phyloP scores from a whole-genome alignment of 352 stramenopile species.

The Phytophthora podocarpi region DNA sequence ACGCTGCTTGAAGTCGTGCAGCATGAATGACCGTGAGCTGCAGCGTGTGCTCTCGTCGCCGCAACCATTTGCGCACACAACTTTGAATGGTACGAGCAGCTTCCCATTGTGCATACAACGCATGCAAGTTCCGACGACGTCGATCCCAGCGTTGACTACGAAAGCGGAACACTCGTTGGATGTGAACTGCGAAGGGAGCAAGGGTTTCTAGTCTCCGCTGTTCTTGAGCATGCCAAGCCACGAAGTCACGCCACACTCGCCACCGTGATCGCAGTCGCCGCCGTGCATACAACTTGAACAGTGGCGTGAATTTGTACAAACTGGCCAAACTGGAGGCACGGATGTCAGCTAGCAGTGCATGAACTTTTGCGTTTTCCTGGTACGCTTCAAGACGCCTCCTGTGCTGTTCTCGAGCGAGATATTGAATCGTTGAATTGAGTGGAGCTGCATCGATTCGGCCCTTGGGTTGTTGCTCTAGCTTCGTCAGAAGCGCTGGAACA shows the following conservation, averaged over 20 bases:
- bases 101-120: conserved; percentile 45
- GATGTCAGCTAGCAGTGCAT: conserved; percentile 46
- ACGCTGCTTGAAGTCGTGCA: conserved; percentile 48
- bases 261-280: conserved; percentile 45
- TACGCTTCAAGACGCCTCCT: conserved; percentile 34
- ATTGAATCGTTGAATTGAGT: conserved; percentile 19
- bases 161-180: conserved; percentile 62
- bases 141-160: conserved; percentile 43
- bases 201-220: conserved; percentile 42
- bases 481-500: conserved; percentile 9
- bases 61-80: conserved; percentile 34
- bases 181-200: conserved; percentile 53
- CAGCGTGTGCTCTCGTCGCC: conserved; percentile 16
- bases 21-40: conserved; percentile 36
- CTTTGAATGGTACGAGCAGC: conserved; percentile 43
- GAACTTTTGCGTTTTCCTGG: conserved; percentile 32
- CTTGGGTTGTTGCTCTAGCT: conserved; percentile 25
- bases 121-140: conserved; percentile 35
- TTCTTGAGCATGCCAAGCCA: conserved; percentile 51
- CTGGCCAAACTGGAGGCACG: conserved; percentile 37
- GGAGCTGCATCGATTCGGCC: conserved; percentile 20
- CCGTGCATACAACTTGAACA: conserved; percentile 60
- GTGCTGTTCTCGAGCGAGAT: conserved; percentile 40
- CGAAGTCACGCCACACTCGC: conserved; percentile 46
- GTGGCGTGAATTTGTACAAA: conserved; percentile 65